Base-by-base conservation (phyloP, 148 eudicot genomes). In the Fallopia convolvulus region DNA sequence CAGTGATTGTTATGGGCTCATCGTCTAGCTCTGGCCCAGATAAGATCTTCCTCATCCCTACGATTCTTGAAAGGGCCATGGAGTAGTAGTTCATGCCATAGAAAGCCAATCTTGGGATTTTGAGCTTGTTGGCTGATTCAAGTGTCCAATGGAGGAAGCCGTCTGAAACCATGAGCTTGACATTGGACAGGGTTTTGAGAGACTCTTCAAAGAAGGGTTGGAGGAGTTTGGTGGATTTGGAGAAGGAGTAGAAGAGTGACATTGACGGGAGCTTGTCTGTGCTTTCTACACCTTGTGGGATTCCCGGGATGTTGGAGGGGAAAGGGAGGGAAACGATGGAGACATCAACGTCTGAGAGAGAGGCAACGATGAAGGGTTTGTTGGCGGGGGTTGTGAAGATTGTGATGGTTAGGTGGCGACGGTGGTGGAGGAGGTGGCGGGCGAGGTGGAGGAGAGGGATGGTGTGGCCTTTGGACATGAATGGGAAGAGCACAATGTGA, bases 401-500 rank as follows among this genome's bases (percentile, higher is more conserved):
- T 30, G 93, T 92, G 77, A 91, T 76, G 82, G 74, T 47, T 42
- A 80, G 60, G 8, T 47, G 80, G 50, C 83, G 77, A 71, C 83
- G 89, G 50, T 83, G 77, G 73, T 82, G 89, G 77, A 23, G 86
- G 73, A 92, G 84, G 79, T 88, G 89, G 13, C 84, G 90, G 36
- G 89, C 83, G 18, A 93, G 83, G 80, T 87, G 83, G 78, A 91
- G 87, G 30, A 89, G 76, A 0, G 97, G 93, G 52, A 93, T 88
- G 1, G 84, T 88, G 82, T 93, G 97, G 85, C 95, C 97, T 83
- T 93, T 93, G 75, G 97, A 79, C 97, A 93, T 90, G 90, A 93
- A 93, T 0, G 95, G 97, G 55, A 91, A 93, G 8, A 93, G 63
- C 40, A 82, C 85, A 8, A 88, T 78, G 32, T 88, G 97, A 44